phyloP scores from a whole-genome alignment of 1,139 yeast species.

The Candida smagusa region DNA sequence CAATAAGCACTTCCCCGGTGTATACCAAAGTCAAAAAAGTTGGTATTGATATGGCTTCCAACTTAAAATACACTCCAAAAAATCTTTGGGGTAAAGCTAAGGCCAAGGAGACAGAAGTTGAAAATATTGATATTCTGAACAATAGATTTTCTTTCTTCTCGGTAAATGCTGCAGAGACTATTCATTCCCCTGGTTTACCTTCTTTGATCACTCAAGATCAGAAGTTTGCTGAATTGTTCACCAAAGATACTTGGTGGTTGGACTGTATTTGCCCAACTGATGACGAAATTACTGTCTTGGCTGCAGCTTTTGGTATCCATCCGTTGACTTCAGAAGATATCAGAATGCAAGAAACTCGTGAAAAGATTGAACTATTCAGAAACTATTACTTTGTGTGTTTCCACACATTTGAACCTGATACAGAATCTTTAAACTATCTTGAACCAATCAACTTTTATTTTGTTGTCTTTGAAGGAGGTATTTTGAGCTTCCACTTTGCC shows the following conservation, averaged over 20 bases:
- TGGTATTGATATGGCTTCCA: too few species aligned
- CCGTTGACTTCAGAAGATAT: too few species aligned
- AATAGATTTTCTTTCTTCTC: conserved; percentile 82
- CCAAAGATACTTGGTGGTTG: conserved; percentile 71
- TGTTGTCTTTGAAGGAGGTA: conserved; percentile 81
- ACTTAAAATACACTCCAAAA: too few species aligned
- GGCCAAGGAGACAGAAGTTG: too few species aligned
- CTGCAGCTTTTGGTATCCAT: too few species aligned
- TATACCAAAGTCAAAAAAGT: too few species aligned
- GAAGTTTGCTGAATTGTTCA: conserved; percentile 62
- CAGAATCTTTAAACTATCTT: conserved; percentile 72
- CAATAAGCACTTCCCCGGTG: too few species aligned
- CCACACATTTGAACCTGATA: conserved; percentile 76
- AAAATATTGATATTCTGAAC: too few species aligned
- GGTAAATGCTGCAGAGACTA: conserved; percentile 77
- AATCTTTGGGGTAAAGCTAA: too few species aligned
- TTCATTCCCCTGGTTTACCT: conserved; percentile 83
- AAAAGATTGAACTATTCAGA: too few species aligned
- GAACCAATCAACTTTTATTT: conserved; percentile 86
- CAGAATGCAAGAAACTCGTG: too few species aligned
- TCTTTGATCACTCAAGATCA: conserved; percentile 65
- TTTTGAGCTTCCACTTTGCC: conserved; percentile 79
- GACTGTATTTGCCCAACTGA: conserved; percentile 70
- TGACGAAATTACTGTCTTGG: conserved; percentile 59
- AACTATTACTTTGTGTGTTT: too few species aligned